Base-by-base conservation (phyloP, 768 basidiomycete species). In the Candolleomyces aberdarensis region DNA sequence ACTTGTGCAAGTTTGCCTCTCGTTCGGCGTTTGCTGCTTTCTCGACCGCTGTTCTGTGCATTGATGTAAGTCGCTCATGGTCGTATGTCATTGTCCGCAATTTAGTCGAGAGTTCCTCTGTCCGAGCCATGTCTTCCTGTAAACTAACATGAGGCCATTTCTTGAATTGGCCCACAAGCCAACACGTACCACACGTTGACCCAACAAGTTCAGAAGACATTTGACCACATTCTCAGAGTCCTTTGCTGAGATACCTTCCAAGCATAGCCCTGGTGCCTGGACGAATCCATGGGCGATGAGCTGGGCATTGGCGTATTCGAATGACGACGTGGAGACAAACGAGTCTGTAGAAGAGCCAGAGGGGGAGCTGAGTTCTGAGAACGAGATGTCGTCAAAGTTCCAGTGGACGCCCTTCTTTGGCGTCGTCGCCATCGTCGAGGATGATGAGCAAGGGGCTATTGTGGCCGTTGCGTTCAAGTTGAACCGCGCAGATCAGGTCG, bases 291-390 rank as follows among this genome's bases (percentile, higher is more conserved):
- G 92, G 2, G 92, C 87, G 52, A 91, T 73, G 6, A 95, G 82
- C 65, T 95, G 93, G 19, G 87, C 77, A 68, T 93, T 94, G 68
- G 94, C 80, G 68, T 90, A 93, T 60, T 92, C 87, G 26, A 92
- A 71, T 60, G 82, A 88, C 3, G 88, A 88, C 7, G 84, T 76
- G 22, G 83, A 83, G 31, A 78, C 71, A 0, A 80, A 82, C 0
- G 80, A 81, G 1, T 80, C 80, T 4, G 80, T 36, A 11, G 36
- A 72, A 5, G 83, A 81, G 20, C 77, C 71, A 22, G 75, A 75
- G 8, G 81, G 75, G 19, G 83, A 84, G 39, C 72, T 74, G 56
- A 81, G 70, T 32, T 69, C 67, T 17, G 74, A 75, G n/a, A 80
- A 57, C 0, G 83, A 84, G n/a, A 76, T 65, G 49, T 82, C 65